A percentile compares a stretch with the other conserved stretches of the same genome.
phyloP scores from a whole-genome alignment of 306 rosid species.

The Phaseolus lunatus region DNA sequence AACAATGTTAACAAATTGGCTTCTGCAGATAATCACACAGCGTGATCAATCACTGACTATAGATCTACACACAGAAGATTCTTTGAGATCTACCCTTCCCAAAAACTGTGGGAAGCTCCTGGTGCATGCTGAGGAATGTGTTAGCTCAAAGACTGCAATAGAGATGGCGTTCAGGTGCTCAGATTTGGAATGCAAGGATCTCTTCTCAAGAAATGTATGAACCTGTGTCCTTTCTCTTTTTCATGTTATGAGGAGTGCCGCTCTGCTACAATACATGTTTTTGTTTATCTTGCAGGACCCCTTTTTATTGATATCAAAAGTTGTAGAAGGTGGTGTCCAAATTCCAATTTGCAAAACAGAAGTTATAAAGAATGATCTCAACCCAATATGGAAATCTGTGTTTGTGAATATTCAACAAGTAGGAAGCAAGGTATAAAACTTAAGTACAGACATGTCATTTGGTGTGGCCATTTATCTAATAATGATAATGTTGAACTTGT shows the following conservation, averaged over 20 bases:
- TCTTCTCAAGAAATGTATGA: conserved; percentile 93
- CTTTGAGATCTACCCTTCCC: conserved; percentile 58
- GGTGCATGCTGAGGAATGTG: conserved; percentile 85
- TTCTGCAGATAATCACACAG: conserved; percentile 83
- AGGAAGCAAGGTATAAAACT: conserved; percentile 88
- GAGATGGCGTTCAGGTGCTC: conserved; percentile 84
- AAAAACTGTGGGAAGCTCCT: conserved; percentile 68
- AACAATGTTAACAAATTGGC: conserved; percentile 38
- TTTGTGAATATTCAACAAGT: conserved; percentile 91
- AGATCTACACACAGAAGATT: conserved; percentile 73
- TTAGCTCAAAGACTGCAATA: conserved; percentile 76
- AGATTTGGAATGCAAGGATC: conserved; percentile 94
- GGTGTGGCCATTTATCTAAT: no score
- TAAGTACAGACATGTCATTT: conserved; percentile 25
- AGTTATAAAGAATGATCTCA: conserved; percentile 86
- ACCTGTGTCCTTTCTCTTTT: conserved; percentile 17
- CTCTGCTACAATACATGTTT: conserved; percentile 10
- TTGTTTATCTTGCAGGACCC: conserved; percentile 77
- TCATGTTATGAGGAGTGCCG: conserved; percentile 9
- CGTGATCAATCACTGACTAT: conserved; percentile 67
- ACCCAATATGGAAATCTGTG: conserved; percentile 84
- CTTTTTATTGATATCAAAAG: conserved; percentile 81
- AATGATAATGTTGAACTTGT: no score
- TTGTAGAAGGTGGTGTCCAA: conserved; percentile 68
- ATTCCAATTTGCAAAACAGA: conserved; percentile 96